phyloP scores from a whole-genome alignment of 108 stramenopile species.

The Nannochloropsis salina region DNA sequence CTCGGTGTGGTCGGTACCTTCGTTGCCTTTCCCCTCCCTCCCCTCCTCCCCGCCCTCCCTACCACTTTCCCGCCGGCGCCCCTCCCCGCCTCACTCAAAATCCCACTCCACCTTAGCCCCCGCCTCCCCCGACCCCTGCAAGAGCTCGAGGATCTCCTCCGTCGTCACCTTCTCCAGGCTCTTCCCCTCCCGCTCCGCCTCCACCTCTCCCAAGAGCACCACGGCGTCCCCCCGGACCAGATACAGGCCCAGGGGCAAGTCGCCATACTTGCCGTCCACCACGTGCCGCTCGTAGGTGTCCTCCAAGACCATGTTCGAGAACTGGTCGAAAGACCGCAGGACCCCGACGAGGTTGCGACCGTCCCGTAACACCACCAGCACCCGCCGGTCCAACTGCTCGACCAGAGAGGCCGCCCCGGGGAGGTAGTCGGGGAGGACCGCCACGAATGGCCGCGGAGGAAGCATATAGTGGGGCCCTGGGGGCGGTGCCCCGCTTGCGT shows the following conservation, averaged over 20 bases:
- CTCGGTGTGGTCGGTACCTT: too few species aligned
- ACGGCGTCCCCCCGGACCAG: slow-evolving; percentile 80
- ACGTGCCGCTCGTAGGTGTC: slow-evolving; percentile 81
- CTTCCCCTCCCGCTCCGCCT: slow-evolving; percentile 38
- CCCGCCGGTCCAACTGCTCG: slow-evolving; percentile 77
- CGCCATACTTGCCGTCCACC: slow-evolving; percentile 63
- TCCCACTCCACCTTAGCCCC: slow-evolving; percentile 28
- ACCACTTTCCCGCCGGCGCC: not conserved
- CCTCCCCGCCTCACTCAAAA: slow-evolving; percentile 25
- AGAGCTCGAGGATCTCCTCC: slow-evolving; percentile 38
- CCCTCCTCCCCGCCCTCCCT: not conserved
- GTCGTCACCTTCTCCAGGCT: slow-evolving; percentile 34
- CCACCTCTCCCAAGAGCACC: slow-evolving; percentile 81
- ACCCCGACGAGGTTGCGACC: slow-evolving; percentile 82
- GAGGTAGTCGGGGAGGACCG: slow-evolving; percentile 70
- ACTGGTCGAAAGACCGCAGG: slow-evolving; percentile 87
- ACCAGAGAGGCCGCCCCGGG: slow-evolving; percentile 85
- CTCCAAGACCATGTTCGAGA: slow-evolving; percentile 79
- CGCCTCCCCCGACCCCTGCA: slow-evolving; percentile 30
- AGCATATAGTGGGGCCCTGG: not conserved
- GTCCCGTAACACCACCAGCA: slow-evolving; percentile 77
- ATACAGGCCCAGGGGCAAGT: slow-evolving; percentile 75
- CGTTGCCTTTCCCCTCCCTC: not conserved
- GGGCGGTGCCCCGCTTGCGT: not conserved
- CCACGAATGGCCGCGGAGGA: not conserved